Conservation (phyloP, 2,329 filamentous ascomycete genomes). For the Myriosclerotinia curreyana region DNA sequence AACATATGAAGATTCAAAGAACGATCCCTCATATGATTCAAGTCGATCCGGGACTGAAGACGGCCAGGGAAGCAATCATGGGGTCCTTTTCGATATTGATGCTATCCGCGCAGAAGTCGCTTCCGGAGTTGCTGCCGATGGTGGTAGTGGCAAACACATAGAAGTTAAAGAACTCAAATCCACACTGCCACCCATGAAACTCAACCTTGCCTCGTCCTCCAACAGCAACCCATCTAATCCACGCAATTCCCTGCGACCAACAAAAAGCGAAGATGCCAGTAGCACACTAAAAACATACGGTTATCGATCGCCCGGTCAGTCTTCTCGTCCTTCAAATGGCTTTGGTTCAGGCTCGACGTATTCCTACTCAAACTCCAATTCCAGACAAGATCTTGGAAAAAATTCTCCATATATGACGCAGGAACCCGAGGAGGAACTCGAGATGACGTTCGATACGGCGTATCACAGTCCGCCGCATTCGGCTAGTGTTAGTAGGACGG, state of each 20-base stretch:
- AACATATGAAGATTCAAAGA: slow-evolving; percentile 75
- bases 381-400: slow-evolving; percentile 4
- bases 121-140: background rate
- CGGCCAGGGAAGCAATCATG: slow-evolving; percentile 38
- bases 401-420: slow-evolving; percentile 24
- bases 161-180: slow-evolving; percentile 79
- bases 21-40: slow-evolving; percentile 40
- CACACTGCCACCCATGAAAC: slow-evolving; percentile 85
- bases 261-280: slow-evolving; percentile 47
- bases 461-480: slow-evolving; percentile 39
- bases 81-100: slow-evolving; percentile 88
- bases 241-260: slow-evolving; percentile 43
- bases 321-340: slow-evolving; percentile 25
- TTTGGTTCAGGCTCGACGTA: background rate
- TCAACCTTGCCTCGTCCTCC: slow-evolving; percentile 49
- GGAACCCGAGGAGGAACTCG: slow-evolving; percentile 47
- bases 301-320: slow-evolving; percentile 21
- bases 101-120: slow-evolving; percentile 86
- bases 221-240: slow-evolving; percentile 24
- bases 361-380: slow-evolving; percentile 19
- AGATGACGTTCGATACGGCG: slow-evolving; percentile 71
- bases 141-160: slow-evolving; percentile 40
- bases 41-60: slow-evolving; percentile 28
- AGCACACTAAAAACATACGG: slow-evolving; percentile 34
- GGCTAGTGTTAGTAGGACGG: slow-evolving; percentile 23